These are phyloP conservation scores for Berberis thunbergii DNA, from an alignment of 164 flowering plant species.

Conservation along the genomic window DNA sequence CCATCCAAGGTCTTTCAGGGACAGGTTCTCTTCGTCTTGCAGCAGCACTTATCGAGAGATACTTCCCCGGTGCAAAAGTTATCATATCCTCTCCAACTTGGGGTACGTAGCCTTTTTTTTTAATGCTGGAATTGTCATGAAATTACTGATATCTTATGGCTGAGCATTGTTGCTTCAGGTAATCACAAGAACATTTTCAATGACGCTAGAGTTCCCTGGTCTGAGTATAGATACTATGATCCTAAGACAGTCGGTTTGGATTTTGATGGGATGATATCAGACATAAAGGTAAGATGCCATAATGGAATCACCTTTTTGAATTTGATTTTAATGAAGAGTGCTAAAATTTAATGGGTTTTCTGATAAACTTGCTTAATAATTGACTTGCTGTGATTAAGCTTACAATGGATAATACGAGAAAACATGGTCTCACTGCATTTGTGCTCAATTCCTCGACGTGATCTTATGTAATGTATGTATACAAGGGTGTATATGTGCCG, in stretches of 20 bases:
- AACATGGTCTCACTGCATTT: no score
- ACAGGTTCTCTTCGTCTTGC: conserved; percentile 98
- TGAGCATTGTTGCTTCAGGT: conserved; percentile 36
- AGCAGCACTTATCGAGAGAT: conserved; percentile 84
- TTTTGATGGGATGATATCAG: conserved; percentile 94
- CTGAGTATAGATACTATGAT: conserved; percentile 90
- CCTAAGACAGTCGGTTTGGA: conserved; percentile 94
- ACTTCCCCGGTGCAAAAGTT: conserved; percentile 86
- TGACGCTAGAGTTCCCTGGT: conserved; percentile 97
- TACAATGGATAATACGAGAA: no score
- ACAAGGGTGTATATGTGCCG: no score
- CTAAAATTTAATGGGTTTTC: neutral
- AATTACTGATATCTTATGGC: conserved; percentile 6
- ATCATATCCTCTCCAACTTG: conserved; percentile 94
- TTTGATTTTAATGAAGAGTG: no score
- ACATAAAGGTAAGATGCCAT: conserved; percentile 60
- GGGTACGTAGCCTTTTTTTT: conserved; percentile 46
- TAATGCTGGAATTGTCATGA: neutral
- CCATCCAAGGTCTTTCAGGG: conserved; percentile 98
- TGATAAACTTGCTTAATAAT: neutral
- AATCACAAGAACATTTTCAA: conserved; percentile 98
- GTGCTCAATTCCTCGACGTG: no score
- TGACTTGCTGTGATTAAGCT: neutral
- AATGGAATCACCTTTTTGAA: no score
- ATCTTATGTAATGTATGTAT: no score